Percentiles rank a stretch among this genome's conserved stretches.
These are phyloP conservation scores for Fusarium marasasianum DNA, from an alignment of 2,329 filamentous ascomycete genomes.

Conservation along the genomic window DNA sequence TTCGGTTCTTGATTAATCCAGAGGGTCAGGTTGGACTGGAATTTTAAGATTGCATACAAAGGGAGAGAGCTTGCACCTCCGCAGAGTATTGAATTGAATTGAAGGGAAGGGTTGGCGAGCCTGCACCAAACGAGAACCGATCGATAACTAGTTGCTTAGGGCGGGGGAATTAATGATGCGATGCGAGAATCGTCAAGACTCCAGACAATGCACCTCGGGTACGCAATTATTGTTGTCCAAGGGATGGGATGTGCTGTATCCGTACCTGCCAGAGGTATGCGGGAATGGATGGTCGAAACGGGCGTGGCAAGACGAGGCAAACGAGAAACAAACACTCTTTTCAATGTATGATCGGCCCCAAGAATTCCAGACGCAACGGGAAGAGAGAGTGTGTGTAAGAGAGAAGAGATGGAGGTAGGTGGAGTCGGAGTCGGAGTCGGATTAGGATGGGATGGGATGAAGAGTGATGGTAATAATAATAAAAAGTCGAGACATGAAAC, in stretches of 20 bases:
- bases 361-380: constrained; percentile 29
- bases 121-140: constrained; percentile 31
- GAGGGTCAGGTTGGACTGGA: constrained; percentile 28
- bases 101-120: constrained; percentile 32
- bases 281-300: constrained; percentile 29
- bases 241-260: constrained; percentile 14
- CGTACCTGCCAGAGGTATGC: constrained; percentile 40
- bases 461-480: constrained; percentile 5
- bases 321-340: constrained; percentile 18
- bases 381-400: not conserved
- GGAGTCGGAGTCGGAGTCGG: not conserved
- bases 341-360: constrained; percentile 7
- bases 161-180: constrained; percentile 10
- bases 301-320: constrained; percentile 6
- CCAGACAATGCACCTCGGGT: not conserved
- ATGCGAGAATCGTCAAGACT: constrained; percentile 33
- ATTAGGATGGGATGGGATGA: constrained; percentile 5
- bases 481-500: constrained; percentile 27
- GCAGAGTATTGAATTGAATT: constrained; percentile 16
- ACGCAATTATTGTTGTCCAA: constrained; percentile 29
- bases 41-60: constrained; percentile 39
- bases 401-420: not conserved
- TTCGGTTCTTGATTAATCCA: constrained; percentile 23
- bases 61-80: constrained; percentile 40
- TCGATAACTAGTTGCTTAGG: not conserved